Evolutionary conservation across 345 rosid species (phyloP), one percentile per base, ranked within the genome.

Genomic region (Populus simonii): DNA sequence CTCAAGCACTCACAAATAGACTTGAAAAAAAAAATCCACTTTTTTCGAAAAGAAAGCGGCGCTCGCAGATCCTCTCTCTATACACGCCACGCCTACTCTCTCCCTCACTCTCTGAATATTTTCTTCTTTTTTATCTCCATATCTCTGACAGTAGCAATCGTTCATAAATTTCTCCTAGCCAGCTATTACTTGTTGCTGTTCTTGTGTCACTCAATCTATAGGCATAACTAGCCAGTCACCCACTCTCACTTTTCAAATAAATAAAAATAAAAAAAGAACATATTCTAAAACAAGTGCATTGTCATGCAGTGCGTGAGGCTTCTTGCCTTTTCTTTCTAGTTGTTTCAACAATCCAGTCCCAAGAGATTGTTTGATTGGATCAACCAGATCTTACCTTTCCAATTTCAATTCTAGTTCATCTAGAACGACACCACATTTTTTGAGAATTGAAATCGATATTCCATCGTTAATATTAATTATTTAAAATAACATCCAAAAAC

Each of bases 21-120:
- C 67, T 13, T 8, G 1, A 8, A 8, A 67, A 18, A 18, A 3
- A 2, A 27, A 17, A 2, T n/a, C 8, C 33, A 1, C 1, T 33
- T 66, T 47, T 68, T 61, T n/a, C 75, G 31, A 25, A 68, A 75
- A 63, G 83, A 83, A 76, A 76, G 83, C 85, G 80, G 83, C 83
- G 83, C 80, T 67, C 68, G 59, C 79, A 77, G 78, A 75, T 49
- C 5, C n/a, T 2, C 13, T 8, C 33, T 2, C 13, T 4, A 31
- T 7, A 51, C 38, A 13, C 35, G 25, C 51, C 38, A 1, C 67
- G 39, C 55, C 16, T 47, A 18, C 27, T 22, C 9, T 9, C 33
- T 11, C 20, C 11, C 62, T 47, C 16, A 7, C 33, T 6, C 39
- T 6, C 43, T 17, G 62, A 27, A 4, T n/a, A 13, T 31, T 51